Base-by-base conservation (phyloP, 768 basidiomycete genomes). In the Trametes cinnabarina region DNA sequence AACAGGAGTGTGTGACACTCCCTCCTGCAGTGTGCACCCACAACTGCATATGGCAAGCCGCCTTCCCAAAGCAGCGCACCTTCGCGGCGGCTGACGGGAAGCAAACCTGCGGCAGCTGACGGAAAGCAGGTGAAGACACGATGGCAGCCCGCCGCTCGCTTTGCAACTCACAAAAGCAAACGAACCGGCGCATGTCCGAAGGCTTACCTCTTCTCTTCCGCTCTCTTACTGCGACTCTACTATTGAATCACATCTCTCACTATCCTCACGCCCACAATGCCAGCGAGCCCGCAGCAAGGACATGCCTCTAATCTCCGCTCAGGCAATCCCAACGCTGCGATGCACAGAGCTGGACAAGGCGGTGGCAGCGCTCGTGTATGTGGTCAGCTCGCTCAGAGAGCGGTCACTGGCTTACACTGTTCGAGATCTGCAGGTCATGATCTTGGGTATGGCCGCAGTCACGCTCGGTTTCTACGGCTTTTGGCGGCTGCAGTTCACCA, bases 401-500 rank as follows among this genome's bases (percentile, higher is more conserved):
- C 9, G 42, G n/a, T 22, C 37, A 14, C 37, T 4, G 37, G 1
- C 26, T 20, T 17, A 8, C n/a, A 30, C 2, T 10, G 19, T 23
- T 15, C 4, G 3, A n/a, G n/a, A n/a, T 17, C 26, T 9, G n/a
- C 39, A 62, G 60, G 46, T 48, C 17, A 48, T 62, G 46, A 37
- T 57, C 34, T 8, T 62, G 5, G 60, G 55, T 19, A 57, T 54
- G 51, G 60, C 55, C 40, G 42, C 48, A 11, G 55, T 57, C 4
- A 48, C 47, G 5, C 20, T 48, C 3, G 60, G 60, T 9, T 25
- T 62, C 26, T 57, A 52, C 41, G 51, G 41, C 23, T 62, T 57
- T 12, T 62, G 52, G 51, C 35, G 57, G 2, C 34, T 57, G 1
- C 60, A 62, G 26, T 62, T 62, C 52, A 20, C n/a, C 20, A 47